Conservation (phyloP, 2,329 filamentous ascomycete genomes). For the Alternaria burnsii region DNA sequence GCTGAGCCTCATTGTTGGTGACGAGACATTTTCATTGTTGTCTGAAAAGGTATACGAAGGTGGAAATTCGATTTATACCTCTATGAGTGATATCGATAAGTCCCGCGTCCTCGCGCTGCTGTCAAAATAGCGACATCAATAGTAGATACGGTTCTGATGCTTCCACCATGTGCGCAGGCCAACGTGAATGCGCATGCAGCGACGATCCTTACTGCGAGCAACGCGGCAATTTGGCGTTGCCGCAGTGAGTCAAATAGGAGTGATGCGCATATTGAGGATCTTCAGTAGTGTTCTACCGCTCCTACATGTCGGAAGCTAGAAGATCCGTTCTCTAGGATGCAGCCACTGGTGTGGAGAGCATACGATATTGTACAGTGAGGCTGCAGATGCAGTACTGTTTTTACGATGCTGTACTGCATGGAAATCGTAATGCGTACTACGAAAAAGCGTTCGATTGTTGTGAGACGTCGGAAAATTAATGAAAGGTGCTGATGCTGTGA, state of each 20-base stretch:
- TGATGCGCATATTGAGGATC: background rate
- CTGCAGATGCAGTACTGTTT: slow-evolving; percentile 4
- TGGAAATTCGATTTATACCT: slow-evolving; percentile 2
- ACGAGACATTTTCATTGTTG: background rate
- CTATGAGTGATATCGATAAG: background rate
- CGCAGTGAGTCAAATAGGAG: background rate
- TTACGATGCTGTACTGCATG: background rate
- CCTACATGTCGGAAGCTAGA: slow-evolving; percentile 8
- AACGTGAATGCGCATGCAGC: background rate
- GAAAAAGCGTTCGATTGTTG: background rate
- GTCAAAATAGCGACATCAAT: background rate
- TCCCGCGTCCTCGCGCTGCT: background rate
- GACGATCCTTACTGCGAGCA: background rate
- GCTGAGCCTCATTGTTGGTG: background rate
- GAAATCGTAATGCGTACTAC: background rate
- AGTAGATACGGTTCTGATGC: background rate
- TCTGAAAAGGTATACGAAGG: background rate
- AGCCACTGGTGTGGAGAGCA: background rate
- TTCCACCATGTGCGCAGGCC: background rate
- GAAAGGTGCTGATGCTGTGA: background rate
- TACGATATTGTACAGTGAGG: background rate
- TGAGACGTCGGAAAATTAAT: background rate
- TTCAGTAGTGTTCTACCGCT: background rate
- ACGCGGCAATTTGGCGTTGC: background rate
- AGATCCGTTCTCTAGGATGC: background rate